A percentile compares a stretch with the other conserved stretches of the same genome.
Conservation (phyloP, 164 flowering plant species). For the Amborella trichopoda region DNA sequence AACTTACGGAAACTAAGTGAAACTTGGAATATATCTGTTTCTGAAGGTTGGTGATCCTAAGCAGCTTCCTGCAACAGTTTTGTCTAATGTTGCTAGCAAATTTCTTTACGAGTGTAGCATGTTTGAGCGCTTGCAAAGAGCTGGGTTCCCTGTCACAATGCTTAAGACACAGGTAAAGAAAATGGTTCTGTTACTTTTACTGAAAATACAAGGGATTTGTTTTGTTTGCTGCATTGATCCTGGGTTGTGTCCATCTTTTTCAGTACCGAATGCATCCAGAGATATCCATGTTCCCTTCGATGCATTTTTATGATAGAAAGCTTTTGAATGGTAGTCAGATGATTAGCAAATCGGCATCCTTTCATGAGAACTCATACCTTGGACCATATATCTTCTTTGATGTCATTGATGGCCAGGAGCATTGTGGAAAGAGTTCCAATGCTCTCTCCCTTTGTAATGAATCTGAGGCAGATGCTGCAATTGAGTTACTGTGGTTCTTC, state of each 20-base stretch:
- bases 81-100: conserved; percentile 83
- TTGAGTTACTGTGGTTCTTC: conserved; percentile 59
- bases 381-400: conserved; percentile 91
- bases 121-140: conserved; percentile 96
- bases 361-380: conserved; percentile 56
- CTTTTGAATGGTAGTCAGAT: conserved; percentile 56
- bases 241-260: too few relatives aligned
- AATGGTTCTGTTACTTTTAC: too few relatives aligned
- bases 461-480: conserved; percentile 76
- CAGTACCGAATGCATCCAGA: conserved; percentile 99
- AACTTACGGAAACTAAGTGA: too few relatives aligned
- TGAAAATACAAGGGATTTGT: not conserved
- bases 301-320: conserved; percentile 79
- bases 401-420: conserved; percentile 69
- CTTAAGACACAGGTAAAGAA: conserved; percentile 70
- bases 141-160: conserved; percentile 80
- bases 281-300: conserved; percentile 81
- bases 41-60: conserved; percentile 97
- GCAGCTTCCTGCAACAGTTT: conserved; percentile 99
- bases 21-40: conserved; percentile 14
- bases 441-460: conserved; percentile 65
- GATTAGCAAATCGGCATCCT: conserved; percentile 46
- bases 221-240: too few relatives aligned
- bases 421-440: conserved; percentile 47
- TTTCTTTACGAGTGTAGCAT: conserved; percentile 84